Percentiles rank a stretch among this genome's conserved stretches.
phyloP scores from a whole-genome alignment of 1,284 basidiomycete genomes.

The Trichosporon inkin region DNA sequence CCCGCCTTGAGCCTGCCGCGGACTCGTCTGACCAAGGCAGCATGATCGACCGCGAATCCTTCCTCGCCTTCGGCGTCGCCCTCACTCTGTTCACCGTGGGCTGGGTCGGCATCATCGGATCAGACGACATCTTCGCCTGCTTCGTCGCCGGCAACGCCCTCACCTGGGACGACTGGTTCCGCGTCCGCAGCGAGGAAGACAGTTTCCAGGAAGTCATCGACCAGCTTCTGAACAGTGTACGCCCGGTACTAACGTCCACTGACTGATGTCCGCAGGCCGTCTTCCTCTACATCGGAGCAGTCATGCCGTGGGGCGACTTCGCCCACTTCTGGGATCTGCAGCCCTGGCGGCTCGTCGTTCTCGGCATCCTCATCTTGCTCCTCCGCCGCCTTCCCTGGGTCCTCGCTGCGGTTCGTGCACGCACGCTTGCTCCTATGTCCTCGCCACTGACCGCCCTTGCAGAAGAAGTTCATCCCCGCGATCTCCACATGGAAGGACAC shows the following conservation, averaged over 20 bases:
- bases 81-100: constrained; percentile 67
- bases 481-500: constrained; percentile 43
- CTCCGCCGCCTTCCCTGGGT: constrained; percentile 76
- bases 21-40: constrained; percentile 20
- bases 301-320: constrained; percentile 67
- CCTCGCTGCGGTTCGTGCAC: constrained; percentile 56
- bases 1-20: constrained; percentile 63
- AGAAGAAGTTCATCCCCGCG: constrained; percentile 43
- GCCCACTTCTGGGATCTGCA: constrained; percentile 55
- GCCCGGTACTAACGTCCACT: background rate
- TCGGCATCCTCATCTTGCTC: constrained; percentile 71
- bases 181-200: constrained; percentile 54
- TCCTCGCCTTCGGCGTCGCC: constrained; percentile 47
- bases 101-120: constrained; percentile 75
- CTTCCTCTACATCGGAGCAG: constrained; percentile 86
- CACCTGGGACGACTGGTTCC: constrained; percentile 52
- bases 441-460: background rate
- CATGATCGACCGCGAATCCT: constrained; percentile 49
- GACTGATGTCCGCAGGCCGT: constrained; percentile 29
- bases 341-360: constrained; percentile 75
- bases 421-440: background rate
- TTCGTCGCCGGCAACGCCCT: constrained; percentile 47
- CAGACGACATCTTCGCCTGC: constrained; percentile 73
- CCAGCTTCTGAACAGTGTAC: constrained; percentile 52
- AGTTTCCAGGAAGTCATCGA: constrained; percentile 58